Percentiles rank a stretch among this genome's conserved stretches.
Evolutionary conservation across 805 yeast species (phyloP).

Genomic region (Suhomyces canberraensis): DNA sequence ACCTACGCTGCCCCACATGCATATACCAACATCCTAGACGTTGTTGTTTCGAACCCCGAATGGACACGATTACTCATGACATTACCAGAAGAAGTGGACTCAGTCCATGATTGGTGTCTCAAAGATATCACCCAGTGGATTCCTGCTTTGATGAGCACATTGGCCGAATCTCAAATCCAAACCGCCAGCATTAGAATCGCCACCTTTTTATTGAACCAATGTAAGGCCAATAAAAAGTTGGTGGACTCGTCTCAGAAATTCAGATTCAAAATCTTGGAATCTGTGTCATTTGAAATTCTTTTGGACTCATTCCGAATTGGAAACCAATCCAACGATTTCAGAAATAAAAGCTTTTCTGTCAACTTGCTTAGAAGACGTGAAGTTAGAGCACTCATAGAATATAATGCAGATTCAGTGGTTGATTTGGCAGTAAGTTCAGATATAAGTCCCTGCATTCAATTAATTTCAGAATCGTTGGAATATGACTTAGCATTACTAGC

Average conservation of each 20-base stretch:
- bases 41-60: conserved; percentile 53
- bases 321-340: conserved; percentile 12
- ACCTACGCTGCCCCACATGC: conserved; percentile 48
- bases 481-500: conserved; percentile 22
- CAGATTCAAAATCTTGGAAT: neutral
- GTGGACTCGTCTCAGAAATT: neutral
- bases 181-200: conserved; percentile 53
- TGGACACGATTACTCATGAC: conserved; percentile 23
- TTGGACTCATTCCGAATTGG: conserved; percentile 16
- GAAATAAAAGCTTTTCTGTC: conserved; percentile 25
- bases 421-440: conserved; percentile 14
- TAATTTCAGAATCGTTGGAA: conserved; percentile 13
- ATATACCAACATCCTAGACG: conserved; percentile 55
- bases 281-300: conserved; percentile 11
- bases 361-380: conserved; percentile 44
- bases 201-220: conserved; percentile 38
- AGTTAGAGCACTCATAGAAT: conserved; percentile 46
- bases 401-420: conserved; percentile 33
- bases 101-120: conserved; percentile 2
- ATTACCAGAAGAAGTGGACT: conserved; percentile 4
- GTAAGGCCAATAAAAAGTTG: neutral
- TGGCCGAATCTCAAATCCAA: conserved; percentile 48
- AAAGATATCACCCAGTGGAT: conserved; percentile 57
- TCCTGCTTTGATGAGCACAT: conserved; percentile 38
- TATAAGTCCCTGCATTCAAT: conserved; percentile 6